phyloP scores from a whole-genome alignment of 108 stramenopile species.

The Poteriospumella lacustris region DNA sequence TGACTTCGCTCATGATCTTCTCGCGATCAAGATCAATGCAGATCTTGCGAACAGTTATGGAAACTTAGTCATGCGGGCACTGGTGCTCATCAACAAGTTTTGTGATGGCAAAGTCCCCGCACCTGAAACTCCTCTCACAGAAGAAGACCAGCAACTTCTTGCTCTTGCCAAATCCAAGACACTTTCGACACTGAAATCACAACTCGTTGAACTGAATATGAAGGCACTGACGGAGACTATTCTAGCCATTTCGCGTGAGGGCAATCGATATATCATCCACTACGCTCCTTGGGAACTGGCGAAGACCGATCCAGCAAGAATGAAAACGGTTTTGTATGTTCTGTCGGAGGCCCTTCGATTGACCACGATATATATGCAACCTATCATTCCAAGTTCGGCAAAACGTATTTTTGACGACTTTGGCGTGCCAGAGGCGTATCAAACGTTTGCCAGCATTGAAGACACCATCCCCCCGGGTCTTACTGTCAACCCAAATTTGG shows the following conservation, averaged over 20 bases:
- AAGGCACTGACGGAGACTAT: neutral
- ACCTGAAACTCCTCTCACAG: constrained; percentile 32
- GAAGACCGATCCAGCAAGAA: constrained; percentile 74
- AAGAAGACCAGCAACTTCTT: constrained; percentile 3
- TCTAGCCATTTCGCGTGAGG: neutral
- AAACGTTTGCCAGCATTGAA: neutral
- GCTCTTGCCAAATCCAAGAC: neutral
- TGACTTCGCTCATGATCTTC: constrained; percentile 69
- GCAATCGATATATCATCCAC: constrained; percentile 12
- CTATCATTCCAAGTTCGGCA: constrained; percentile 78
- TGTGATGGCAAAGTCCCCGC: constrained; percentile 75
- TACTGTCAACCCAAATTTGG: too few relatives aligned
- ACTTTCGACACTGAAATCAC: neutral
- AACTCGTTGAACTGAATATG: neutral
- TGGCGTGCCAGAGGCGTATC: constrained; percentile 48
- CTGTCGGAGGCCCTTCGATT: constrained; percentile 80
- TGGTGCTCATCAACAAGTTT: constrained; percentile 74
- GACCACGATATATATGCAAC: constrained; percentile 74
- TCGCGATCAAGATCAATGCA: constrained; percentile 86
- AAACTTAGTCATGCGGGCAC: constrained; percentile 90
- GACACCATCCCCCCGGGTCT: neutral
- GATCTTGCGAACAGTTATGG: constrained; percentile 91
- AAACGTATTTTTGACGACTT: constrained; percentile 77
- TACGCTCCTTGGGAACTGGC: constrained; percentile 82
- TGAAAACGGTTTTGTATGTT: constrained; percentile 76